These are phyloP conservation scores for Dendrocalamus sinicus DNA, from an alignment of 176 grass and related monocot species.

Conservation along the genomic window DNA sequence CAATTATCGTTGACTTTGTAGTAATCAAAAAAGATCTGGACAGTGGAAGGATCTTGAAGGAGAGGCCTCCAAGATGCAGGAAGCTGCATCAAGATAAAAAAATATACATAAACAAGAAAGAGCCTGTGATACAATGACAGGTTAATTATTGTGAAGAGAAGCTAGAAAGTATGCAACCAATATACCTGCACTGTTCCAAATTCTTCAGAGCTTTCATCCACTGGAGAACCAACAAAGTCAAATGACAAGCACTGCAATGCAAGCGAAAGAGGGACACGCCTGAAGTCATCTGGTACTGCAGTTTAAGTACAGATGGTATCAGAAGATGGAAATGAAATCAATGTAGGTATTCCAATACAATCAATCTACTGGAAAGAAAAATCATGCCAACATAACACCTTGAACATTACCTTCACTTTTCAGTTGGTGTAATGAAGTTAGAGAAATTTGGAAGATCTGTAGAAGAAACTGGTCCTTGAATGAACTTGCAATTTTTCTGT, in stretches of 20 bases:
- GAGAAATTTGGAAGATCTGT: constrained; percentile 97
- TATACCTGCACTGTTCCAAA: constrained; percentile 98
- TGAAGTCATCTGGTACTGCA: constrained; percentile 75
- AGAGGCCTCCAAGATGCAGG: constrained; percentile 93
- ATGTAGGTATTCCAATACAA: constrained; percentile 34
- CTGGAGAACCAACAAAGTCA: constrained; percentile 94
- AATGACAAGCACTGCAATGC: constrained; percentile 95
- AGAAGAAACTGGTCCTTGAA: constrained; percentile 96
- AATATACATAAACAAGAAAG: constrained; percentile 32
- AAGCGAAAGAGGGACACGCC: constrained; percentile 82
- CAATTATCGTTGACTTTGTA: constrained; percentile 80
- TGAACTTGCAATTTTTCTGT: constrained; percentile 78
- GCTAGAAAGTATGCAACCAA: constrained; percentile 34
- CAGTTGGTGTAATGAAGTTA: constrained; percentile 91
- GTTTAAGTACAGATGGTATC: constrained; percentile 40
- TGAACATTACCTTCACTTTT: constrained; percentile 76
- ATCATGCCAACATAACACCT: constrained; percentile 53
- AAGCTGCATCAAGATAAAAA: constrained; percentile 67
- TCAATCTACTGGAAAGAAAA: constrained; percentile 29
- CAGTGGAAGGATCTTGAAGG: constrained; percentile 87
- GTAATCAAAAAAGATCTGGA: constrained; percentile 98
- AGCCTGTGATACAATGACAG: constrained; percentile 9
- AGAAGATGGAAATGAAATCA: constrained; percentile 31
- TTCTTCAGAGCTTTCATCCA: constrained; percentile 99
- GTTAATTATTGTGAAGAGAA: constrained; percentile 18